A percentile compares a stretch with the other conserved stretches of the same genome.
Evolutionary conservation across 805 yeast genomes (phyloP).

Genomic region (Candida coquimbonensis): DNA sequence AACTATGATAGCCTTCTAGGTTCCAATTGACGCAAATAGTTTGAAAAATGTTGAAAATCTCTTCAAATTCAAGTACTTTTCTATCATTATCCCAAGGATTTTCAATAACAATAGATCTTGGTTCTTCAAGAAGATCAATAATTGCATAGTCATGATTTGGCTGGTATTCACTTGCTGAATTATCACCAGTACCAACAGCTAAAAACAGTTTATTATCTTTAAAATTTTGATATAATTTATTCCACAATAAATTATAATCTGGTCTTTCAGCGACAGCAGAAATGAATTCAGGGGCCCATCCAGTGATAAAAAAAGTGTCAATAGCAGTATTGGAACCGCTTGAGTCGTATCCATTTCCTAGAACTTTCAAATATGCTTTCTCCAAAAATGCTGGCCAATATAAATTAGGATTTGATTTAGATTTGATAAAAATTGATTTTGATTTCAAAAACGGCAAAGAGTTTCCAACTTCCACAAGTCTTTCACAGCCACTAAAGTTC

Average conservation of each 20-base stretch:
- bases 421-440: constrained; percentile 13
- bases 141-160: constrained; percentile 70
- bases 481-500: constrained; percentile 43
- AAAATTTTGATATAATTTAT: constrained; percentile 26
- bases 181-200: constrained; percentile 63
- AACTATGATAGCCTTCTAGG: constrained; percentile 22
- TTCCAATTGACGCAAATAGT: constrained; percentile 66
- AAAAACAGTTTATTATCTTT: constrained; percentile 34
- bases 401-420: constrained; percentile 10
- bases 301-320: constrained; percentile 58
- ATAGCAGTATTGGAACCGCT: constrained; percentile 71
- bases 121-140: constrained; percentile 26
- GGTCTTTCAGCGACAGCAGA: constrained; percentile 28
- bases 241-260: constrained; percentile 28
- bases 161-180: constrained; percentile 32
- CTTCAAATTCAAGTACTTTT: constrained; percentile 18
- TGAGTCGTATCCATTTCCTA: constrained; percentile 48
- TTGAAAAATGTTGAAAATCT: constrained; percentile 34
- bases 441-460: constrained; percentile 32
- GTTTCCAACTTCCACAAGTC: constrained; percentile 44
- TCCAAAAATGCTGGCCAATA: constrained; percentile 73
- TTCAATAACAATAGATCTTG: constrained; percentile 25
- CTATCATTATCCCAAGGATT: constrained; percentile 38
- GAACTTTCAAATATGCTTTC: constrained; percentile 60
- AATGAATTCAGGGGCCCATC: constrained; percentile 65